phyloP scores from a whole-genome alignment of 768 basidiomycete species.

The Boletus rubropictus region DNA sequence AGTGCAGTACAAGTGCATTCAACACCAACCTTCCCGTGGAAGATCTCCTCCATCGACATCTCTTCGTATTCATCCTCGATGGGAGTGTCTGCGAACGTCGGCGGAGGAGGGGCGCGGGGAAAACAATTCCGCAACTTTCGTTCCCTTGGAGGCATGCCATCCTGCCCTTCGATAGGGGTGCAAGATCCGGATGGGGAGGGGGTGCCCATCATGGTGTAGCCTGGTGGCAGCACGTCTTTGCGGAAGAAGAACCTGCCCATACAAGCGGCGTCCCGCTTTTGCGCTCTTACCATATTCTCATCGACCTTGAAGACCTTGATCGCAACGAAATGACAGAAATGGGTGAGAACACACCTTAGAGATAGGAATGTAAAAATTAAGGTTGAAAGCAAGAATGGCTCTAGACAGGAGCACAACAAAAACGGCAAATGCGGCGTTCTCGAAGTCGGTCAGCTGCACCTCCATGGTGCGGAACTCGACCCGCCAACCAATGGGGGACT shows the following conservation, averaged over 20 bases:
- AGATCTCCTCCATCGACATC: conserved; percentile 87
- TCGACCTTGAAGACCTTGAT: conserved; percentile 62
- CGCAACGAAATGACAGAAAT: not conserved
- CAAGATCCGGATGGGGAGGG: conserved; percentile 41
- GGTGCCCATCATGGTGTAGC: conserved; percentile 35
- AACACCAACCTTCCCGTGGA: conserved; percentile 77
- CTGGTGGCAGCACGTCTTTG: conserved; percentile 70
- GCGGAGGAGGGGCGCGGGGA: conserved; percentile 44
- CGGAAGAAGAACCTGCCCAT: conserved; percentile 86
- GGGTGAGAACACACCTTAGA: conserved; percentile 60
- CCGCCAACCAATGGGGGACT: conserved; percentile 92
- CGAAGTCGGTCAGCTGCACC: conserved; percentile 97
- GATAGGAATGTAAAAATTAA: conserved; percentile 96
- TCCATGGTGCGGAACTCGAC: conserved; percentile 99
- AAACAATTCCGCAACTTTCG: conserved; percentile 72
- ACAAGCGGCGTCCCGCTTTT: conserved; percentile 70
- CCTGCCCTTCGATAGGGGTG: conserved; percentile 32
- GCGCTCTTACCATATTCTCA: conserved; percentile 91
- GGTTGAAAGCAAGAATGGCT: conserved; percentile 83
- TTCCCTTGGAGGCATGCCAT: conserved; percentile 43
- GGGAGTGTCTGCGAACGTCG: conserved; percentile 45
- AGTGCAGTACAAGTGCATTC: not conserved
- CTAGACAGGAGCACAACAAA: conserved; percentile 93
- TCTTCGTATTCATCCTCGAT: conserved; percentile 86
- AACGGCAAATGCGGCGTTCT: conserved; percentile 94